A percentile compares a stretch with the other conserved stretches of the same genome.
These are phyloP conservation scores for Coemansia aciculifera DNA, from an alignment of 192 early-diverging fungal genomes.

Conservation along the genomic window DNA sequence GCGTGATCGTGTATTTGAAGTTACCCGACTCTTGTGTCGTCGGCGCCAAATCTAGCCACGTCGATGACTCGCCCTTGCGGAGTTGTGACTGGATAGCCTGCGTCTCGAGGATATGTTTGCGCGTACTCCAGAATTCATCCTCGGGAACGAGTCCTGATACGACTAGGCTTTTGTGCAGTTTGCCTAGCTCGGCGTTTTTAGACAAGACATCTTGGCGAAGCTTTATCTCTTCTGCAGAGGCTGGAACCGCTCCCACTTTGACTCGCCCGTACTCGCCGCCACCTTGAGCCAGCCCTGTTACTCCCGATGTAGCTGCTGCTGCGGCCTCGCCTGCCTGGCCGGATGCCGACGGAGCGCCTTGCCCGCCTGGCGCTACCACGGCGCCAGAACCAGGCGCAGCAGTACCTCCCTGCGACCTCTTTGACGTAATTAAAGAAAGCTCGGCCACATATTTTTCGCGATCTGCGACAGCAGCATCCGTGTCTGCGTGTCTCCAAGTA, in stretches of 20 bases:
- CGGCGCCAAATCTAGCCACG: slow-evolving; percentile 67
- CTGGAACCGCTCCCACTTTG: slow-evolving; percentile 42
- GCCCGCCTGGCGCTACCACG: neutral
- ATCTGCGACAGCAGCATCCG: slow-evolving; percentile 55
- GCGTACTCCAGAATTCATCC: slow-evolving; percentile 92
- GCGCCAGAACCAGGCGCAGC: neutral
- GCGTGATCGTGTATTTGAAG: slow-evolving; percentile 83
- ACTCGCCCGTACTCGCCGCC: slow-evolving; percentile 45
- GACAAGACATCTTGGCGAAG: slow-evolving; percentile 64
- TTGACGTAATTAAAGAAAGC: slow-evolving; percentile 29
- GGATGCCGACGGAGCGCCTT: neutral
- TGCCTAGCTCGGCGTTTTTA: slow-evolving; percentile 65
- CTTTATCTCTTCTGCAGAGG: slow-evolving; percentile 62
- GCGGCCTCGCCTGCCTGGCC: slow-evolving; percentile 1
- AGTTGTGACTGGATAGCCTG: slow-evolving; percentile 68
- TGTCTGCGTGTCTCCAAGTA: slow-evolving; percentile 43
- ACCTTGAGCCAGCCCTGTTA: slow-evolving; percentile 15
- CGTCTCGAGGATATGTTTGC: slow-evolving; percentile 71
- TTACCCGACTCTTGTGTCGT: slow-evolving; percentile 72
- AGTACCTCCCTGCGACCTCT: neutral
- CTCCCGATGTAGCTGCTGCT: slow-evolving; percentile 11
- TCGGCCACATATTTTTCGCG: slow-evolving; percentile 45
- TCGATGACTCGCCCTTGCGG: slow-evolving; percentile 78
- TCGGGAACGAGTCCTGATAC: slow-evolving; percentile 73
- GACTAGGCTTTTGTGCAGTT: slow-evolving; percentile 78